Base-by-base conservation (phyloP, 495 filamentous ascomycete species). In the Daldinia bambusicola region DNA sequence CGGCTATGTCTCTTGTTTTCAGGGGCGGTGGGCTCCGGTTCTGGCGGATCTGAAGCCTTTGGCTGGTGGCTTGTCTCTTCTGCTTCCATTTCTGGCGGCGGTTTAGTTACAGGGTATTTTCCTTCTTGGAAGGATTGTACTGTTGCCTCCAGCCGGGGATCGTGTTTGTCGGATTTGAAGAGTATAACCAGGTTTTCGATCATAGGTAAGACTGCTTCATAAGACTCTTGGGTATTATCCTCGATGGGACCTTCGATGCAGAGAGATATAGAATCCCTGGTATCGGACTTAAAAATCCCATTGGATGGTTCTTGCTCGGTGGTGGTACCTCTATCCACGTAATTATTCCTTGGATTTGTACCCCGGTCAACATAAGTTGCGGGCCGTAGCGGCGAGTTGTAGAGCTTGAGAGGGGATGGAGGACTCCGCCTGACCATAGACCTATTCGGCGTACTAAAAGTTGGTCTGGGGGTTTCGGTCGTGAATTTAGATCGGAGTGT, bases 131-230 rank as follows among this genome's bases (percentile, higher is more conserved):
- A 76, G 12, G 74, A 70, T 37, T 77, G 64, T 38, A 83, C 74
- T 14, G 77, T 76, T 6, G 65, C 70, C 16, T 81, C 75, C 4
- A 83, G 67, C 2, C 57, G 62, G 8, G 59, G 56, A 52, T 81
- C 64, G 0, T 66, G 69, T 10, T 75, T 61, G 8, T 76, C 74
- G 1, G 67, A 69, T 16, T 76, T 77, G 37, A 84, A 80, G 41
- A 79, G 74, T 63, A 85, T 68, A 2, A 84, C 78, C 14, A 83
- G 61, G 56, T 85, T 77, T 63, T 85, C 83, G 6, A 72, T n/a
- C 65, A 83, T 71, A 4, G 81, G 82, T 7, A 84, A 57, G 3
- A 83, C 71, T 9, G 79, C 63, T 30, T 80, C 72, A 30, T 78
- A 74, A 0, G 75, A 59, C 14, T 51, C 48, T 31, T 61, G 40